These are phyloP conservation scores for Saccharomyces hybrid DNA, from an alignment of 1,139 yeast species.

Conservation along the genomic window DNA sequence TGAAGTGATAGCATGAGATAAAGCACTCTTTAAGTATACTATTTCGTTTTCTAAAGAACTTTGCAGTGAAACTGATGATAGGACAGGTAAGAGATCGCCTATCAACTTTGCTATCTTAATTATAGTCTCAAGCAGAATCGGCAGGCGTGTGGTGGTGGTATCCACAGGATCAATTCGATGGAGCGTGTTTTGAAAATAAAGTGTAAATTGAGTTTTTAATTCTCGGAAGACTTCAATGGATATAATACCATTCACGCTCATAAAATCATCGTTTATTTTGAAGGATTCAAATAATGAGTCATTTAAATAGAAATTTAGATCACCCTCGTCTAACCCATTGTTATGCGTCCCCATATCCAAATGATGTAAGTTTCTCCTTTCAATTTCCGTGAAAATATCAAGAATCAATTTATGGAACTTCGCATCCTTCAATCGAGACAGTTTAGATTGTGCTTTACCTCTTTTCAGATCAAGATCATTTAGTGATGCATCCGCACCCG, in stretches of 20 bases:
- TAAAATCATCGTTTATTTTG: not conserved
- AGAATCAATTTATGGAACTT: not conserved
- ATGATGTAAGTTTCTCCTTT: conserved; percentile 1
- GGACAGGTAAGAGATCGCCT: not conserved
- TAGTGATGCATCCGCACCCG: not conserved
- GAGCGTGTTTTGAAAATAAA: not conserved
- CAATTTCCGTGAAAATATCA: not conserved
- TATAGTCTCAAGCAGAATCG: not conserved
- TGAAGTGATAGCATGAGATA: conserved; percentile 67
- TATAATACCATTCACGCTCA: not conserved
- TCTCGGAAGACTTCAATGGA: not conserved
- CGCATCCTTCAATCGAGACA: not conserved
- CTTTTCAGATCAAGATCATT: not conserved
- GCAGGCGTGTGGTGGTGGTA: not conserved
- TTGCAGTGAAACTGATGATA: not conserved
- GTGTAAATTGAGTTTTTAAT: not conserved
- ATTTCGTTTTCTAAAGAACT: not conserved
- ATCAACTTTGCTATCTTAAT: not conserved
- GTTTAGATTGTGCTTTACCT: not conserved
- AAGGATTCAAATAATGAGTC: not conserved
- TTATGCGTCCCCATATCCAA: not conserved
- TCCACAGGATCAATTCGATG: not conserved
- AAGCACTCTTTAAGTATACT: conserved; percentile 32
- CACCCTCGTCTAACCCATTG: not conserved
- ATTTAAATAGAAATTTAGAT: conserved; percentile 4